Evolutionary conservation across 768 basidiomycete genomes (phyloP), one percentile per base, ranked within the genome.

Genomic region (Antrodiella citrinella): DNA sequence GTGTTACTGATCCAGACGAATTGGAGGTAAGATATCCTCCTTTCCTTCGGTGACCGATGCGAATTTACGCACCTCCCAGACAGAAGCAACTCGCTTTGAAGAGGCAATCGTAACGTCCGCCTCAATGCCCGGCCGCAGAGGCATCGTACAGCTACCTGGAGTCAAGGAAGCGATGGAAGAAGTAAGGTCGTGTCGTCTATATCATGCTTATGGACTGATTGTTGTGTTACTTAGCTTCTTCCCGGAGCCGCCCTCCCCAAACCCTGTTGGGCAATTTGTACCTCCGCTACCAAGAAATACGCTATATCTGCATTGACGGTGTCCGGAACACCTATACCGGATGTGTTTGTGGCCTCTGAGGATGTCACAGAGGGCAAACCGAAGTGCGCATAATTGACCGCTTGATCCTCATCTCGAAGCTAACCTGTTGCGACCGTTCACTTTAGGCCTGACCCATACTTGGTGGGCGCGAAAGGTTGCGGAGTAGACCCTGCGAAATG

Each of bases 361-460:
- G 85, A 92, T 54, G 91, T 94, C 3, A 64, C 64, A 11, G 67
- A 80, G 53, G 93, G 93, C 38, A 96, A 96, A 69, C 93, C 93
- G 21, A 72, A 69, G 81, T 82, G 61, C 53, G 73, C 57, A 5
- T 7, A 19, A 2, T 22, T 24, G 7, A n/a, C n/a, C n/a, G n/a
- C n/a, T 25, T 30, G 23, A 44, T 26, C 7, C 18, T 20, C 48
- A 49, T 26, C 19, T 51, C 12, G 20, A 48, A 43, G 5, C 7
- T 20, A 35, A n/a, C n/a, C n/a, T n/a, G n/a, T n/a, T n/a, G n/a
- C n/a, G n/a, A n/a, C 10, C 15, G 12, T 39, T 15, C 0, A 7
- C 3, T 19, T 4, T 47, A 81, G 82, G 59, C 92, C 94, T 9
- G 93, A 94, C 57, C 94, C 94, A 1, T 98, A 95, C 69, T 70